Conservation (phyloP, 345 rosid species). For the Noccaea caerulescens region DNA sequence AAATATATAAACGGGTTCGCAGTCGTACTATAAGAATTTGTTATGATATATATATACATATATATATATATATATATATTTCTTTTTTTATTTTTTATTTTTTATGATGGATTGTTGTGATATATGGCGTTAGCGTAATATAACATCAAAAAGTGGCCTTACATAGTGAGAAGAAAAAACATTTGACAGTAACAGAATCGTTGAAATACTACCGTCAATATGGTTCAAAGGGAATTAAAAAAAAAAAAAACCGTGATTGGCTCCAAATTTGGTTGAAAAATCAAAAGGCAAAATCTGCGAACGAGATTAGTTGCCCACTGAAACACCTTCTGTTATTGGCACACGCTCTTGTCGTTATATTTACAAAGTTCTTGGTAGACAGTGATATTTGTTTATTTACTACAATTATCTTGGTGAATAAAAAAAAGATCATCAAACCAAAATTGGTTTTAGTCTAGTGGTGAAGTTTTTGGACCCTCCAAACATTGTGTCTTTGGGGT, state of each 20-base stretch:
- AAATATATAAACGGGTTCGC: too few relatives aligned
- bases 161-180: conserved; percentile 6
- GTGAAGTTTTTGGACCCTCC: neutral
- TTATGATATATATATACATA: too few relatives aligned
- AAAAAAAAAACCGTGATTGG: conserved; percentile 33
- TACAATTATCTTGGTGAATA: neutral
- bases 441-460: neutral
- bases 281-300: conserved; percentile 41
- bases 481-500: too few relatives aligned
- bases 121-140: too few relatives aligned
- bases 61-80: too few relatives aligned
- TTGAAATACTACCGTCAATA: conserved; percentile 17
- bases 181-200: conserved; percentile 12
- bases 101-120: too few relatives aligned
- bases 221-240: conserved; percentile 21
- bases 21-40: too few relatives aligned
- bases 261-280: conserved; percentile 39
- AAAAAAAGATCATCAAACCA: neutral
- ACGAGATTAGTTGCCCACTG: conserved; percentile 31
- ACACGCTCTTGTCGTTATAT: conserved; percentile 19
- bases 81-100: too few relatives aligned
- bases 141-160: too few relatives aligned
- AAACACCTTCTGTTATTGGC: conserved; percentile 28
- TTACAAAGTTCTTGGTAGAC: neutral
- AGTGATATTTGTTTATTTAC: neutral